phyloP scores from a whole-genome alignment of 208 protist species.

The Leishmania tarentolae region DNA sequence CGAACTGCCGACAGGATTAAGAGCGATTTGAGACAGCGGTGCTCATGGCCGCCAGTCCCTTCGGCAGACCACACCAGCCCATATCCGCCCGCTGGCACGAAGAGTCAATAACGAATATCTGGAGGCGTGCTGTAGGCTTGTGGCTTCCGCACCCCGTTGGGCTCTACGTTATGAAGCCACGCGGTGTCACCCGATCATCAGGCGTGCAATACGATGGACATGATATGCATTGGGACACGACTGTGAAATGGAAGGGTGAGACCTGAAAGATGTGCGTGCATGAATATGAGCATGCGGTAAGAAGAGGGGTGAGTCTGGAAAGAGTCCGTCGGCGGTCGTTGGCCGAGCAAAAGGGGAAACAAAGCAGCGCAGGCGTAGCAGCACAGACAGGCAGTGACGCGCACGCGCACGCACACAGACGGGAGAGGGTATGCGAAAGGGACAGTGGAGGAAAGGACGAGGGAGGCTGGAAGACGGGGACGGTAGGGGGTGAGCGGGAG shows the following conservation, averaged over 20 bases:
- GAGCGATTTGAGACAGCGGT: background rate
- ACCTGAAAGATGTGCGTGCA: background rate
- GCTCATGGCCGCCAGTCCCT: background rate
- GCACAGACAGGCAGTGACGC: background rate
- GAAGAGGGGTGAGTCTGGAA: background rate
- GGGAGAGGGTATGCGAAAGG: background rate
- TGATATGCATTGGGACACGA: background rate
- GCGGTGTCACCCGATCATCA: background rate
- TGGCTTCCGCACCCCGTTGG: background rate
- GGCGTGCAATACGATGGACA: background rate
- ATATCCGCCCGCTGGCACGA: background rate
- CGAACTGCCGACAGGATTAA: background rate
- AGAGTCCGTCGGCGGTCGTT: background rate
- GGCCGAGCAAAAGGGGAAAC: background rate
- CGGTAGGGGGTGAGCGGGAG: background rate
- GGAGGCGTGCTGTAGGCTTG: background rate
- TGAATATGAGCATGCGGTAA: background rate
- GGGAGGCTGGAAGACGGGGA: background rate
- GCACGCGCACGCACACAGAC: background rate
- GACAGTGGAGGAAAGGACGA: background rate
- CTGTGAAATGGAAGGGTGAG: background rate
- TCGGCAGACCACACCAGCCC: background rate
- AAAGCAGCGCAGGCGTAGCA: background rate
- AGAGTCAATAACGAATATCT: background rate
- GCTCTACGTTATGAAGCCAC: background rate